Percentiles rank a stretch among this genome's conserved stretches.
phyloP scores from a whole-genome alignment of 2,329 filamentous ascomycete genomes.

The Sclerotinia subarctica region DNA sequence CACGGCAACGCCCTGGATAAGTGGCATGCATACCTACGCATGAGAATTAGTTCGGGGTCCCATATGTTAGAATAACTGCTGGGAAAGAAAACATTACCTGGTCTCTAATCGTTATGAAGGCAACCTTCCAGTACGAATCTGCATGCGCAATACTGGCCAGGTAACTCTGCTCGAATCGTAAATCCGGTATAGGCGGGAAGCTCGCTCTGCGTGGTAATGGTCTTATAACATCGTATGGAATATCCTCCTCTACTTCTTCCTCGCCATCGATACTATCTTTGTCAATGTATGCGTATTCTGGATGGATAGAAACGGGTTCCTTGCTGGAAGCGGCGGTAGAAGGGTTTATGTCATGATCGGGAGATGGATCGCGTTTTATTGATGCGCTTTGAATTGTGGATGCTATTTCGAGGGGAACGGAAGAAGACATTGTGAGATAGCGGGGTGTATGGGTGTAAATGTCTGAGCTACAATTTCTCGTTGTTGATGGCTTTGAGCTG shows the following conservation, averaged over 20 bases:
- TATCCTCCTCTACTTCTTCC: slow-evolving; percentile 61
- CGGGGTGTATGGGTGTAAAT: neutral
- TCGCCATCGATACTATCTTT: slow-evolving; percentile 43
- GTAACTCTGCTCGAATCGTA: slow-evolving; percentile 98
- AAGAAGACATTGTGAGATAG: slow-evolving; percentile 32
- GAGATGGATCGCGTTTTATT: slow-evolving; percentile 69
- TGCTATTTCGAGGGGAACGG: slow-evolving; percentile 63
- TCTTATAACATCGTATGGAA: slow-evolving; percentile 63
- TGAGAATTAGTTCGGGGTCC: slow-evolving; percentile 13
- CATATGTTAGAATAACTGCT: neutral
- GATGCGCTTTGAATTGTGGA: slow-evolving; percentile 78
- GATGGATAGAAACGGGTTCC: slow-evolving; percentile 52
- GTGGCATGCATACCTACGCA: slow-evolving; percentile 72
- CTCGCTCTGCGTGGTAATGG: slow-evolving; percentile 51
- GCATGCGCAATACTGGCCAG: slow-evolving; percentile 81
- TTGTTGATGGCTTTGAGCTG: slow-evolving; percentile 8
- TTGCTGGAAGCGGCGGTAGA: slow-evolving; percentile 69
- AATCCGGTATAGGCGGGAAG: slow-evolving; percentile 71
- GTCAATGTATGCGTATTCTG: slow-evolving; percentile 39
- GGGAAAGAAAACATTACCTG: slow-evolving; percentile 57
- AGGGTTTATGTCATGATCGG: slow-evolving; percentile 73
- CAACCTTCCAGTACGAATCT: slow-evolving; percentile 73
- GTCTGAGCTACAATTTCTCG: slow-evolving; percentile 8
- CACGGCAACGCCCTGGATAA: slow-evolving; percentile 86
- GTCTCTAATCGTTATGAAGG: slow-evolving; percentile 82